Base-by-base conservation (phyloP, 805 yeast genomes). In the Saccharomycodes ludwigii region DNA sequence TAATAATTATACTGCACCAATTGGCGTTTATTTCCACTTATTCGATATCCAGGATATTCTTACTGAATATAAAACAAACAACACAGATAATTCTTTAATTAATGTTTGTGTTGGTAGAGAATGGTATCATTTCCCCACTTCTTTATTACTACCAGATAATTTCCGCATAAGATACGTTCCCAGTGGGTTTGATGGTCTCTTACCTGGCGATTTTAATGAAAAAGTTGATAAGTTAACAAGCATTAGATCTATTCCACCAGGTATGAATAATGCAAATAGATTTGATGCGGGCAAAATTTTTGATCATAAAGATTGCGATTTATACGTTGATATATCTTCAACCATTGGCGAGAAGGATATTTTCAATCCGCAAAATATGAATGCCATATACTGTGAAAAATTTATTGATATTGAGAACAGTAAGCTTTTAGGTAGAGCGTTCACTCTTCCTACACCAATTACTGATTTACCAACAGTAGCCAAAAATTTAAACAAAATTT, bases 121-220 rank as follows among this genome's bases (percentile, higher is more conserved):
- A 57, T 86, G 96, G 96, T 84, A 83, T 47, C 80, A 88, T 48
- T 86, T 62, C 54, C 95, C 97, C 7, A 74, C 81, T 1, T 85
- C 95, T 0, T 81, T 85, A 50, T 83, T 86, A 48, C 58, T 88
- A 16, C 76, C 81, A 3, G 66, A 69, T 4, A 60, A 71, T 35
- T 65, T 65, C 44, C 59, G 95, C 41, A 58, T 84, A 16, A 61
- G 62, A 43, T 88, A 83, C 52, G 71, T 81, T 7, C 59, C 65
- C 34, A 75, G 84, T 35, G 91, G 88, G 1, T 88, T 86, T 54
- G 71, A 76, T 50, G 96, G 96, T 0, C 59, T 86, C 38, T 59
- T 88, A 21, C 97, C 97, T 0, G 94, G 93, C 3, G 91, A 83
- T 44, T 88, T 86, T 47, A 46, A 50, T 4, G 94, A 76, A 41